Evolutionary conservation across 1,284 basidiomycete species (phyloP).

Genomic region (Cerrena zonata): DNA sequence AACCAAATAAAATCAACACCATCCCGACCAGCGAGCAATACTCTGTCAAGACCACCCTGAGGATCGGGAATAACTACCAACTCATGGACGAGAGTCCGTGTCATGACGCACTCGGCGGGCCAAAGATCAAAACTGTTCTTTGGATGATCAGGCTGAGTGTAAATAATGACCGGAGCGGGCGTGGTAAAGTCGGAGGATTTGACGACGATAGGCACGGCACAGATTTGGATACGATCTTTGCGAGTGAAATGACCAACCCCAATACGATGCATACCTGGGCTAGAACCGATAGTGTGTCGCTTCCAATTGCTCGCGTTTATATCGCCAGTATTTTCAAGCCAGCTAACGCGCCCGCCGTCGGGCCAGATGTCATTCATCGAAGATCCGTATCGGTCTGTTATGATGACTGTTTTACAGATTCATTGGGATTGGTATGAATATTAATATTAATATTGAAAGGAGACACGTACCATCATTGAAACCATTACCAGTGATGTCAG

Average conservation of each 20-base stretch:
- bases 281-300: constrained; percentile 20
- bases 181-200: constrained; percentile 19
- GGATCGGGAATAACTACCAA: constrained; percentile 18
- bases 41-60: constrained; percentile 20
- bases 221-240: constrained; percentile 21
- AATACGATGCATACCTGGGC: constrained; percentile 23
- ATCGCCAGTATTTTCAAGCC: constrained; percentile 24
- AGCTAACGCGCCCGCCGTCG: constrained; percentile 23
- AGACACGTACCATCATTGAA: constrained; percentile 24
- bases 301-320: constrained; percentile 15
- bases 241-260: constrained; percentile 20
- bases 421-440: no score
- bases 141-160: constrained; percentile 18
- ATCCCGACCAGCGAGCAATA: constrained; percentile 25
- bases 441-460: background rate
- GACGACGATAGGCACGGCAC: constrained; percentile 23
- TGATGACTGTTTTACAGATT: constrained; percentile 27
- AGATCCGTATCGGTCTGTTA: constrained; percentile 27
- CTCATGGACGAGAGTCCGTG: constrained; percentile 26
- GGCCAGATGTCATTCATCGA: constrained; percentile 21
- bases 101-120: constrained; percentile 10
- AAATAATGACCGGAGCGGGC: constrained; percentile 26
- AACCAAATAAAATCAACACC: constrained; percentile 24
- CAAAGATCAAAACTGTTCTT: constrained; percentile 11
- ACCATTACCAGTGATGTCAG: constrained; percentile 24